Evolutionary conservation across 2,329 filamentous ascomycete species (phyloP), one percentile per base, ranked within the genome.

Genomic region (Aspergillus sp.): DNA sequence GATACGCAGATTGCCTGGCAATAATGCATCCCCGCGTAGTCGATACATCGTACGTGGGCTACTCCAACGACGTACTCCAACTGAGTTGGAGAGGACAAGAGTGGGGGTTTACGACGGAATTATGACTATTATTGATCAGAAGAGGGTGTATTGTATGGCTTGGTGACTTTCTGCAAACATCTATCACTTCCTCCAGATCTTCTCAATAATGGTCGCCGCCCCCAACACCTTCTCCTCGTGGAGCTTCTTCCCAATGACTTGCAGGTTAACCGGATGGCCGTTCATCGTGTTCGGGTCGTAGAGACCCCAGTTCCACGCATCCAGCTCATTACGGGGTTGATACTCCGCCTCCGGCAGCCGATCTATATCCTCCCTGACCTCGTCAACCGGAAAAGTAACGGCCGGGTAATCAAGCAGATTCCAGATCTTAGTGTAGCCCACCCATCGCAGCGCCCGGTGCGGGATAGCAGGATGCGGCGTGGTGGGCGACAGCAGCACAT

Each of bases 321-420:
- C 81, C 1, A 78, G 53, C 17, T 73, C 67, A 58, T 81, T 84
- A 16, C 81, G 70, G 5, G 81, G 70, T 25, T 71, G 54, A 54
- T 80, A 78, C 14, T 64, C 64, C 5, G 62, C 64, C 5, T 60
- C 69, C 0, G 69, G 61, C 13, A 67, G 60, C 2, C 64, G 57
- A 53, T 81, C 71, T 42, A 76, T 67, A 3, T 72, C 64, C 41
- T 72, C 69, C 1, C 70, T 68, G 1, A 81, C 78, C 6, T 65
- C 65, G 0, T 81, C 82, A 13, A 77, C 78, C 0, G 84, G 84
- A 13, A 87, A 68, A 0, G 81, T 77, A 4, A 84, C 66, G 0
- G 83, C 78, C 0, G 81, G 74, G 58, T 87, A 87, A 61, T 88
- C 84, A 0, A 87, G 70, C 9, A 86, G 68, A 58, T 86, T 85